A percentile compares a stretch with the other conserved stretches of the same genome.
Evolutionary conservation across 202 grass and related monocot genomes (phyloP).

Genomic region (Elaeis oleifera): DNA sequence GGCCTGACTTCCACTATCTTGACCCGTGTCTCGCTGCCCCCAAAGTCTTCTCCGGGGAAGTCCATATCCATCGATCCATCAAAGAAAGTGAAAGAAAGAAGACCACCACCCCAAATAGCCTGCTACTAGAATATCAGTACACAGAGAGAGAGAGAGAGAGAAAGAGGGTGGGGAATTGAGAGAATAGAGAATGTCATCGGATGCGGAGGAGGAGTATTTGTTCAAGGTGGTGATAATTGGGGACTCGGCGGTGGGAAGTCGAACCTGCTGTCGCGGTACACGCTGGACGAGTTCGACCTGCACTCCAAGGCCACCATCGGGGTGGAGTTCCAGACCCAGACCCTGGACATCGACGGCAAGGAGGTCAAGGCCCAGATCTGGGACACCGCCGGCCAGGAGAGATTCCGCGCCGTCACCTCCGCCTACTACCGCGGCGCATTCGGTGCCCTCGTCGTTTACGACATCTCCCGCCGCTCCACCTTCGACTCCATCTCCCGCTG

Average conservation of each 20-base stretch:
- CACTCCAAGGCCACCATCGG: conserved; percentile 99
- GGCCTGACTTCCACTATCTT: too few species aligned
- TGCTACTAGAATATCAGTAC: too few species aligned
- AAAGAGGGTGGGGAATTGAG: too few species aligned
- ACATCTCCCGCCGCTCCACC: conserved; percentile 77
- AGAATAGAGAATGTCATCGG: neutral
- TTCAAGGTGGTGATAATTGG: conserved; percentile 98
- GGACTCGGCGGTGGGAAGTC: conserved; percentile 92
- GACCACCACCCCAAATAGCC: too few species aligned
- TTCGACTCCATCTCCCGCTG: conserved; percentile 77
- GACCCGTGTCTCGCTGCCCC: too few species aligned
- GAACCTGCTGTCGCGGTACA: conserved; percentile 86
- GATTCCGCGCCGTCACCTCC: conserved; percentile 91
- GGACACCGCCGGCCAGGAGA: conserved; percentile 97
- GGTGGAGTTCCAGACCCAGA: conserved; percentile 99
- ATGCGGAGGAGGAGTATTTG: conserved; percentile 87
- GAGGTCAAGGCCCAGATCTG: conserved; percentile 99
- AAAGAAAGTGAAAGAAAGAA: too few species aligned
- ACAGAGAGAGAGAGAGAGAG: too few species aligned
- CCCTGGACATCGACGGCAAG: conserved; percentile 78
- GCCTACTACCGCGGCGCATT: conserved; percentile 92
- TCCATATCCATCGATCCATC: too few species aligned
- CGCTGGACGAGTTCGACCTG: conserved; percentile 85
- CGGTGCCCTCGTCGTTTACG: conserved; percentile 91
- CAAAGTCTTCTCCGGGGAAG: too few species aligned